Evolutionary conservation across 225 moss, liverwort and hornwort genomes (phyloP).

Genomic region (Thuidium tamariscinum): DNA sequence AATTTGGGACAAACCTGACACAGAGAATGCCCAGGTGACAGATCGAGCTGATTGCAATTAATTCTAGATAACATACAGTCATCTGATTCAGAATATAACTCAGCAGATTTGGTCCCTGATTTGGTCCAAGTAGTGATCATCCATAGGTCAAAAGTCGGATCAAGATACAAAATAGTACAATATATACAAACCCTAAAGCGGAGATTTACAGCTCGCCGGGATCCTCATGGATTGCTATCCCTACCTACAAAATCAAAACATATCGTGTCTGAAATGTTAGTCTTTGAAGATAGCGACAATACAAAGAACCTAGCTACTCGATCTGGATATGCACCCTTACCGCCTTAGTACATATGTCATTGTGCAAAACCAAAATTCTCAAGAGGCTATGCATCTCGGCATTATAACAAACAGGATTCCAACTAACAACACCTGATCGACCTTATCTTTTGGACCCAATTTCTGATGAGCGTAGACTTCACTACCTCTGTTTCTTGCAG

Average conservation of each 20-base stretch:
- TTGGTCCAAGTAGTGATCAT: neutral
- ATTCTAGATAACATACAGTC: neutral
- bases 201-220: neutral
- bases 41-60: neutral
- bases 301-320: too few species aligned
- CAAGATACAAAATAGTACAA: neutral
- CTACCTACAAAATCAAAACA: neutral
- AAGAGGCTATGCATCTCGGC: neutral
- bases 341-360: neutral
- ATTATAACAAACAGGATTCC: neutral
- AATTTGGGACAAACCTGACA: slow-evolving; percentile 25
- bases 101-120: neutral
- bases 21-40: slow-evolving; percentile 45
- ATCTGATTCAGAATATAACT: neutral
- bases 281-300: neutral
- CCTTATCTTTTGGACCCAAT: neutral
- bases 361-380: neutral
- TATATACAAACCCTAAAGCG: neutral
- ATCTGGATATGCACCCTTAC: neutral
- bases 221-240: neutral
- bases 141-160: too few species aligned
- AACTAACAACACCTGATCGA: neutral
- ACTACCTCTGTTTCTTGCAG: neutral
- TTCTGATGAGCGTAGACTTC: neutral
- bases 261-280: neutral